Conservation (phyloP, 345 rosid genomes). For the Luvunga scandens region DNA sequence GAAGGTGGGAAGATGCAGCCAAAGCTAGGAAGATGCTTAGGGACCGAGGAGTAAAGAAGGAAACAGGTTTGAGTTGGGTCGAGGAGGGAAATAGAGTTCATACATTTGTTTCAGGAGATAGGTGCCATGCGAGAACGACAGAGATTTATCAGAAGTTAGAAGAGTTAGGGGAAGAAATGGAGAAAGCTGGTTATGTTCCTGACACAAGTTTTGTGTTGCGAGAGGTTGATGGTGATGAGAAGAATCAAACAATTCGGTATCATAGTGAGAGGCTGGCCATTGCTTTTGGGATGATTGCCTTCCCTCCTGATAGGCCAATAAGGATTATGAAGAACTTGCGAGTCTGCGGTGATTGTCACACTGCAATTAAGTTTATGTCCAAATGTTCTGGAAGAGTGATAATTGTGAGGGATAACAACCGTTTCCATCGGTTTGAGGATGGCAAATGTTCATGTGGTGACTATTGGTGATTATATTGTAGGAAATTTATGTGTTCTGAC, state of each 20-base stretch:
- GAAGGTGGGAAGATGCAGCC: conserved; percentile 84
- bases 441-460: conserved; percentile 90
- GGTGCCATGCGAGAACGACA: conserved; percentile 43
- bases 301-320: conserved; percentile 60
- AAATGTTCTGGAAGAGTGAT: conserved; percentile 72
- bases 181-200: conserved; percentile 74
- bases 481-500: conserved; percentile 11
- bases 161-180: conserved; percentile 79
- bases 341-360: conserved; percentile 88
- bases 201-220: conserved; percentile 79
- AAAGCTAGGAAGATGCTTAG: conserved; percentile 75
- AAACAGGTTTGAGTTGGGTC: conserved; percentile 91
- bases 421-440: conserved; percentile 80
- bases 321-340: conserved; percentile 86
- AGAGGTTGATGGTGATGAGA: conserved; percentile 70
- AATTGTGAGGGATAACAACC: conserved; percentile 75
- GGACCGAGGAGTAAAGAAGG: conserved; percentile 81
- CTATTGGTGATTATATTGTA: conserved; percentile 59
- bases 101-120: conserved; percentile 80
- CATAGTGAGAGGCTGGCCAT: conserved; percentile 85
- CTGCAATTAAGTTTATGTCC: conserved; percentile 81
- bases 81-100: conserved; percentile 86
- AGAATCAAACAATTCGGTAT: conserved; percentile 64
- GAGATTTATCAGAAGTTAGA: conserved; percentile 74
- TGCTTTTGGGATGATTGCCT: conserved; percentile 67